Conservation (phyloP, 306 rosid species). For the Pyrus betulifolia region DNA sequence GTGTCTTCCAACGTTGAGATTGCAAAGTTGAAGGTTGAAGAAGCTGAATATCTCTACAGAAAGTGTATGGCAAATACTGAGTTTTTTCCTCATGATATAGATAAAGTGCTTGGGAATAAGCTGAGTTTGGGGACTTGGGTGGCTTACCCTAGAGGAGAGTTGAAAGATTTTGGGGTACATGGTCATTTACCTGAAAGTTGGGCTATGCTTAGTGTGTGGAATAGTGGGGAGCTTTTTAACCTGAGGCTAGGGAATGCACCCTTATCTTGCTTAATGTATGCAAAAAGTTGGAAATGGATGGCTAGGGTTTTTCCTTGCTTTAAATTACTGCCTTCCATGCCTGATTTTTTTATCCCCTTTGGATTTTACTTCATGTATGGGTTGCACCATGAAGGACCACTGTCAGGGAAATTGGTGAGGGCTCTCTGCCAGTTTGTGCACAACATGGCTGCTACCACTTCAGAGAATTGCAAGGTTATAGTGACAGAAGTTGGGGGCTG, state of each 20-base stretch:
- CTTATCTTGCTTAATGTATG: slow-evolving; percentile 47
- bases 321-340: slow-evolving; percentile 45
- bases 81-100: slow-evolving; percentile 76
- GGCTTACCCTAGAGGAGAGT: slow-evolving; percentile 49
- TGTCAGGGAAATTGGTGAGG: slow-evolving; percentile 58
- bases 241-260: slow-evolving; percentile 74
- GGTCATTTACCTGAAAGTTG: slow-evolving; percentile 39
- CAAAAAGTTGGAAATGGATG: slow-evolving; percentile 53
- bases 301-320: slow-evolving; percentile 76
- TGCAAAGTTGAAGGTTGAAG: slow-evolving; percentile 49
- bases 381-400: slow-evolving; percentile 58
- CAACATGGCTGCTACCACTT: slow-evolving; percentile 48
- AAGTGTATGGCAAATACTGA: slow-evolving; percentile 61
- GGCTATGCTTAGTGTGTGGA: slow-evolving; percentile 94
- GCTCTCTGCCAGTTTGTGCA: slow-evolving; percentile 64
- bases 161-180: background rate
- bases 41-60: slow-evolving; percentile 63
- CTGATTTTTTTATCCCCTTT: slow-evolving; percentile 66
- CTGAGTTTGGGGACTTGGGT: slow-evolving; percentile 86
- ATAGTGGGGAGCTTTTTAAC: slow-evolving; percentile 64
- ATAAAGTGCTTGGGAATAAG: slow-evolving; percentile 49
- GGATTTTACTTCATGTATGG: slow-evolving; percentile 94
- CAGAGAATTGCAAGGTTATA: slow-evolving; percentile 52
- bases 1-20: slow-evolving; percentile 49
- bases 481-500: slow-evolving; percentile 72